These are phyloP conservation scores for Venturiaceae sp. DNA, from an alignment of 2,329 filamentous ascomycete species.

Conservation along the genomic window DNA sequence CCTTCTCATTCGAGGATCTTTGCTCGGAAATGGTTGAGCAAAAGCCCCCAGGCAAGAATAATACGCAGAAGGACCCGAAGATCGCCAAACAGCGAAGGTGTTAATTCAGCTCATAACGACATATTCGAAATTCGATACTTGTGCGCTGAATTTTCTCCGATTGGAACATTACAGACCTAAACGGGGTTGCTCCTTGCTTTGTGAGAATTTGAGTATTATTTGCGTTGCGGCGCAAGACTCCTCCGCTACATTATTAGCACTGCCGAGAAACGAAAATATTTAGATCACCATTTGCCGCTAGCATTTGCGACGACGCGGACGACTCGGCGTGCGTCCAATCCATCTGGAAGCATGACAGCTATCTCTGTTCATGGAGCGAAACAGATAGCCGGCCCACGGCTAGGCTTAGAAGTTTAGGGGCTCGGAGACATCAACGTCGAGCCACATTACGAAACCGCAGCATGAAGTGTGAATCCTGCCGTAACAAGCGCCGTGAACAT, in stretches of 20 bases:
- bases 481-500: neutral
- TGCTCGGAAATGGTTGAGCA: neutral
- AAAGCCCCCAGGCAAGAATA: neutral
- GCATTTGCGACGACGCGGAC: neutral
- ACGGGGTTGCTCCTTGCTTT: neutral
- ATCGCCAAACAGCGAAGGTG: neutral
- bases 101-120: neutral
- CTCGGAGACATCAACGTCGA: neutral
- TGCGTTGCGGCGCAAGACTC: neutral
- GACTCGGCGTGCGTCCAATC: neutral
- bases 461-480: neutral
- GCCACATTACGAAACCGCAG: slow-evolving; percentile 1
- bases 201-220: too few relatives aligned
- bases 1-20: neutral
- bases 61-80: neutral
- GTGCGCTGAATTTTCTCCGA: neutral
- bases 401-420: too few relatives aligned
- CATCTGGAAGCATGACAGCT: neutral
- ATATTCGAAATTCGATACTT: neutral
- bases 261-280: neutral
- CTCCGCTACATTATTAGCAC: neutral
- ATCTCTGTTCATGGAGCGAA: neutral
- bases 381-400: too few relatives aligned
- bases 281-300: neutral
- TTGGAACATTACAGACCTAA: neutral